Percentiles rank a stretch among this genome's conserved stretches.
Conservation (phyloP, 345 rosid species). For the Citrus inodora region DNA sequence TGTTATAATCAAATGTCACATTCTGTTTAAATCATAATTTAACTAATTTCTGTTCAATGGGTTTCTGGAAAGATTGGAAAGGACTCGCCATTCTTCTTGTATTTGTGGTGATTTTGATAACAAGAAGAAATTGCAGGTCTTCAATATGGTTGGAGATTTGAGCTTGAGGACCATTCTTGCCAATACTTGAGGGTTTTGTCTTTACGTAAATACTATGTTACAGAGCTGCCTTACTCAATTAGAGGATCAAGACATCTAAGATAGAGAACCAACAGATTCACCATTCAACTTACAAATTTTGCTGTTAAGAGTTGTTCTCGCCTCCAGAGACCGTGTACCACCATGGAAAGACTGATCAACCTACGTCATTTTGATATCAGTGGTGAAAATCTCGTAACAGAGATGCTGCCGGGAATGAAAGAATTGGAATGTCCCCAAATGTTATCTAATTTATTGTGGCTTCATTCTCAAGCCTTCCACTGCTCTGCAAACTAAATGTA, state of each 20-base stretch:
- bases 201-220: not conserved
- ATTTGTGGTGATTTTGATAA: not conserved
- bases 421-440: not conserved
- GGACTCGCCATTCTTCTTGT: not conserved
- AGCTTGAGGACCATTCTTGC: not conserved
- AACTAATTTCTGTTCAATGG: no score
- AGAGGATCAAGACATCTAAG: not conserved
- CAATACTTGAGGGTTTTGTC: not conserved
- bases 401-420: not conserved
- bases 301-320: not conserved
- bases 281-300: not conserved
- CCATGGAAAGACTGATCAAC: not conserved
- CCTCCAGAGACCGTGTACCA: not conserved
- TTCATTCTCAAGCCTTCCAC: not conserved
- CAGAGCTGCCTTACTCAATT: not conserved
- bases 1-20: no score
- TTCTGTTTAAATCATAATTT: no score
- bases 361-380: constrained; percentile 3
- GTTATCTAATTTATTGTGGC: not conserved
- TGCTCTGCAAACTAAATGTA: not conserved
- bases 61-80: not conserved
- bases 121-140: not conserved
- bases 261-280: not conserved
- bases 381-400: not conserved
- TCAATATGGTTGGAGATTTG: no score